Evolutionary conservation across 2,329 filamentous ascomycete genomes (phyloP), one percentile per base, ranked within the genome.

Genomic region (Lecanoromycetidae sp.): DNA sequence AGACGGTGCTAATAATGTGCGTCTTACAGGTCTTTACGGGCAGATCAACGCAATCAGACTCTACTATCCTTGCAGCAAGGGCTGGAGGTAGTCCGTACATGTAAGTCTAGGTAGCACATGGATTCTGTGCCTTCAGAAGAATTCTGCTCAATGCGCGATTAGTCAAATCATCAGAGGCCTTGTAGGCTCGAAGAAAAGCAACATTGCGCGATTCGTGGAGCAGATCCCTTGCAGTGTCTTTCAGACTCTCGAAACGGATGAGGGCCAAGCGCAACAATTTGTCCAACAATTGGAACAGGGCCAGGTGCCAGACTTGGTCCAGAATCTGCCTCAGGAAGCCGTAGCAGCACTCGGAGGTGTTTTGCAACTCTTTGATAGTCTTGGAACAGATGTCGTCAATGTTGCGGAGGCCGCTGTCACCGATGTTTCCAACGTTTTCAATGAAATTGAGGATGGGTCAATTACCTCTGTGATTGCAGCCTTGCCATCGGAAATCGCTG

Each of bases 271-370:
- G 13, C 2, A 34, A 41, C 4, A 39, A 35, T 50, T 48, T 25
- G 32, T 50, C 37, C 1, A 33, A 2, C 36, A 50, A 33, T 3
- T 50, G 10, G 5, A 37, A 47, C 8, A 1, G 12, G 48, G 48
- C 15, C 29, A 50, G 29, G 44, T 50, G 3, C 48, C 48, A 7
- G 19, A 29, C 3, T 15, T 50, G 17, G 22, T 50, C 37, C 10
- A 36, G n/a, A 25, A 47, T 15, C 48, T 50, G 19, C 48, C 48
- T 7, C 13, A 50, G 19, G 48, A 50, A 38, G 44, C 36, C 9
- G 25, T 46, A 5, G 4, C 12, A 13, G 37, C 12, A 5, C 37
- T 50, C 33, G 7, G 8, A 27, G 20, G 26, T 32, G 19, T 50
- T 19, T 4, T 50, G 9, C 26, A 33, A 10, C 32, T 47, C n/a